Evolutionary conservation across 768 basidiomycete genomes (phyloP), one percentile per base, ranked within the genome.

Genomic region (Nidularia pulvinata): DNA sequence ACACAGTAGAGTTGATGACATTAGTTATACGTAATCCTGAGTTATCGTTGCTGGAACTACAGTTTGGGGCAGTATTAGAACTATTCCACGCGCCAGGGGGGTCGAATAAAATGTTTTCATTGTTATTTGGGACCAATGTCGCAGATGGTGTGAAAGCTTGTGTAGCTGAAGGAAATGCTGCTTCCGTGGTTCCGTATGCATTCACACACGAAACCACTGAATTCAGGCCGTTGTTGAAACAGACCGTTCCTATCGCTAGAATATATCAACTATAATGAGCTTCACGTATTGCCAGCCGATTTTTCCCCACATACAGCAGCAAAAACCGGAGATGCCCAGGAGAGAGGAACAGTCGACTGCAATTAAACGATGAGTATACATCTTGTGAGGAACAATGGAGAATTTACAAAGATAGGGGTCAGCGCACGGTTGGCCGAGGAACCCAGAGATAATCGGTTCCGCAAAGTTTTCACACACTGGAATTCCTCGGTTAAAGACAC

Each of bases 121-220:
- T 52, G 30, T 39, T 46, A 9, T 51, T 43, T 25, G 55, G 43
- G 33, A 57, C 50, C 6, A 47, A 42, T 22, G 58, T 56, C 5
- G 57, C 43, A 10, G 56, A 47, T 10, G 59, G 61, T 9, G 60
- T 39, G 44, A 56, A 11, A 22, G 48, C 52, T 19, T 51, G 51
- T 9, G 60, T 60, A 7, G 63, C 50, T 19, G 63, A 60, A 0
- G 63, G 60, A 37, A 55, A 44, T 1, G 61, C 35, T 7, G 57
- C 32, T 14, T 49, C 30, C 4, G 61, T 63, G 44, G 51, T 54
- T 42, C 61, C 61, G 48, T 53, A 52, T 16, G 52, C 61, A 46
- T 62, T 43, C 33, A 62, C 53, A 25, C 61, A 62, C n/a, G 52
- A 14, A 6, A 61, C 46, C 11, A 10, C 33, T 3, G 16, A 19